Percentiles rank a stretch among this genome's conserved stretches.
Conservation (phyloP, 371 early-diverging fungal genomes). For the Syncephalastrum contaminatum region DNA sequence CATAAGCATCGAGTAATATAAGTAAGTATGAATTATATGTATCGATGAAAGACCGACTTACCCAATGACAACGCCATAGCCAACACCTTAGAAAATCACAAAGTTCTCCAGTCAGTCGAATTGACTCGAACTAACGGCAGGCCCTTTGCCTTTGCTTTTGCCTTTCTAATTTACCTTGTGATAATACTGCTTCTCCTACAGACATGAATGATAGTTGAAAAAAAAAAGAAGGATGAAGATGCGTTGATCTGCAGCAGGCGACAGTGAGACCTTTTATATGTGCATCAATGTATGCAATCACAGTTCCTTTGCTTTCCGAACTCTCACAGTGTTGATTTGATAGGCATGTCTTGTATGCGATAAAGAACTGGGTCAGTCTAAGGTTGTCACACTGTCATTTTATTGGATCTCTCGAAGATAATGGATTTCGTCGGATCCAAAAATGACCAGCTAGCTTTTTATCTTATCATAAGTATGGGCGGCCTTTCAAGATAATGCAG, state of each 20-base stretch:
- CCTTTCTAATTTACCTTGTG: slow-evolving; percentile 19
- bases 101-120: too few relatives aligned
- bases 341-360: too few relatives aligned
- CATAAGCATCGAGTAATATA: not conserved
- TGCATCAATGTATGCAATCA: not conserved
- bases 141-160: too few relatives aligned
- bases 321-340: too few relatives aligned
- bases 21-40: not conserved
- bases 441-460: not conserved
- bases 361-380: too few relatives aligned
- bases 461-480: not conserved
- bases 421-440: not conserved
- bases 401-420: not conserved
- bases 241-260: slow-evolving; percentile 6
- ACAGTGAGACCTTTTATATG: not conserved
- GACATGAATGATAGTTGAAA: slow-evolving; percentile 19
- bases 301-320: too few relatives aligned
- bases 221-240: slow-evolving; percentile 3
- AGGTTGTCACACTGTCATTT: not conserved
- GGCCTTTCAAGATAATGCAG: too few relatives aligned
- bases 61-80: slow-evolving; percentile 42
- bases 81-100: slow-evolving; percentile 17
- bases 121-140: too few relatives aligned
- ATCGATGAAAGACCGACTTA: slow-evolving; percentile 1
- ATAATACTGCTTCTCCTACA: slow-evolving; percentile 14